These are phyloP conservation scores for Batkoa obscura DNA, from an alignment of 371 early-diverging fungal genomes.

Conservation along the genomic window DNA sequence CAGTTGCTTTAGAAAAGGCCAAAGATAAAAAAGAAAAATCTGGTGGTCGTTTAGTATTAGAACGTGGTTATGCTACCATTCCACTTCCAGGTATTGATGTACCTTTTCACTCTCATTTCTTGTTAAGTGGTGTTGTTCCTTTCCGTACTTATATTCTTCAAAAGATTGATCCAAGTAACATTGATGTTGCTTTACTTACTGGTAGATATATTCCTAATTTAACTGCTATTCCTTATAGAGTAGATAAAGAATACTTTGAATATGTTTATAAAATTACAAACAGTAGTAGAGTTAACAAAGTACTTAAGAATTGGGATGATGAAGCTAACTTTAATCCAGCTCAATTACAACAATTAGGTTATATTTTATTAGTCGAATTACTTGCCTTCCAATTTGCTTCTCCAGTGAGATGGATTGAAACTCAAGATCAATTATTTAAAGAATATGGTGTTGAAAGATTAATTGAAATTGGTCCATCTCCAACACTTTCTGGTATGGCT, in stretches of 20 bases:
- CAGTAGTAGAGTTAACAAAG: conserved; percentile 48
- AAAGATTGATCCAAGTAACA: conserved; percentile 56
- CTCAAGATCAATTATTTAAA: conserved; percentile 81
- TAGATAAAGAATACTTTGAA: conserved; percentile 59
- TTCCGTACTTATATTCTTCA: conserved; percentile 77
- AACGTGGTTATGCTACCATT: conserved; percentile 82
- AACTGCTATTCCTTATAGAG: conserved; percentile 77
- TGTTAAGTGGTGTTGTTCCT: conserved; percentile 71
- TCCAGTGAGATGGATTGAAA: conserved; percentile 94
- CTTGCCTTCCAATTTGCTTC: conserved; percentile 88
- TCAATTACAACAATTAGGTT: conserved; percentile 72
- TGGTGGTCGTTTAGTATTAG: conserved; percentile 39
- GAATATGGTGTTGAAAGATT: conserved; percentile 62
- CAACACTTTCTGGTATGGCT: conserved; percentile 84
- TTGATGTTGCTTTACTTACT: conserved; percentile 54
- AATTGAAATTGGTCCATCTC: conserved; percentile 83
- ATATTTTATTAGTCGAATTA: conserved; percentile 71
- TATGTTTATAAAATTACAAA: conserved; percentile 51
- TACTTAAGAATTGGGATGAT: conserved; percentile 69
- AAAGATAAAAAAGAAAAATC: conserved; percentile 50
- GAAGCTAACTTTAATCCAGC: conserved; percentile 37
- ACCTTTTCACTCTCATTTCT: conserved; percentile 91
- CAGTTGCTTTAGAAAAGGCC: conserved; percentile 49
- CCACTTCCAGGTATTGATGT: conserved; percentile 88
- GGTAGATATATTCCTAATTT: conserved; percentile 89